Evolutionary conservation across 495 filamentous ascomycete genomes (phyloP), one percentile per base, ranked within the genome.

Genomic region (Penicillium riverlandense): DNA sequence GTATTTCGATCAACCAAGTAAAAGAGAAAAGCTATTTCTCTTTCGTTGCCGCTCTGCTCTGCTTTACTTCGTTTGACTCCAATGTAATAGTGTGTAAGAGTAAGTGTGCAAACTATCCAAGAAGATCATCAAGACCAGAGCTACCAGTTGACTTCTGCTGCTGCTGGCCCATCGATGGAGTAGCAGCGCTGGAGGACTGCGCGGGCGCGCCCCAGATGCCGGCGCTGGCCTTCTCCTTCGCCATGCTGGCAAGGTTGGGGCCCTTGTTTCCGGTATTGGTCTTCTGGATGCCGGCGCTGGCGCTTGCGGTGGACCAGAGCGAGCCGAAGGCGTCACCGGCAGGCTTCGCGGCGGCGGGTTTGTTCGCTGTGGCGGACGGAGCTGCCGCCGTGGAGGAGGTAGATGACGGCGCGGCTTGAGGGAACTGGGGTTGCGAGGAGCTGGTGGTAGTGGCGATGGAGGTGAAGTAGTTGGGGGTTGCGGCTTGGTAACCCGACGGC

Each of bases 401-500:
- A 43, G 65, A 65, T 11, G 64, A 41, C 13, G 54, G 57, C 29
- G 59, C 55, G 16, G 53, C 53, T 49, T 64, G 58, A 29, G 63
- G 52, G 33, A 53, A 53, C 8, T 55, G 45, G 12, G 58, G 44
- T 12, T 65, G 52, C 38, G 67, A 55, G 31, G 52, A 39, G 22
- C 0, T 22, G 13, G 52, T 41, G 11, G 37, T 54, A 31, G 53
- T 41, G 29, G 77, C 74, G 29, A 96, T 79, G 8, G 90, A 91
- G 32, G 88, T 90, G 67, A 89, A 98, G 72, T 98, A 98, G 66
- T 98, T 98, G 28, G 92, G 92, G 27, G 79, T 76, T 5, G 82
- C 60, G 8, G 84, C 80, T 63, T 92, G 87, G 71, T 79, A 96
- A 15, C 78, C 78, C 1, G 74, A 66, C n/a, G 80, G 81, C 63